phyloP scores from a whole-genome alignment of 2,329 filamentous ascomycete species.

The Dactylellina parvicollis region DNA sequence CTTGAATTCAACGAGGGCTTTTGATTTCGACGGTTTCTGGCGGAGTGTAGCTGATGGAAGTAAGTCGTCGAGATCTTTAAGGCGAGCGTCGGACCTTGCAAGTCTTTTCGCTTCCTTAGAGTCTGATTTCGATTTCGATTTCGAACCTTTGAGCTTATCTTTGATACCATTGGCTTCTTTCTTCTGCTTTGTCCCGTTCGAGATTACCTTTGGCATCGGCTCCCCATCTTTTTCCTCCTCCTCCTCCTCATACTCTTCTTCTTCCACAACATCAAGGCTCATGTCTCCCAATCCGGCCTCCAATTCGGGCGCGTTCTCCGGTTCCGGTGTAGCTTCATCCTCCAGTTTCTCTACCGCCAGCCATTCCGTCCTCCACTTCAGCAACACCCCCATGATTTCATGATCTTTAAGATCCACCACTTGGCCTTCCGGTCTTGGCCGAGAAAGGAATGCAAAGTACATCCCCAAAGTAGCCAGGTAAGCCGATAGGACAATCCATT shows the following conservation, averaged over 20 bases:
- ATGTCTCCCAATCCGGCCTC: conserved; percentile 58
- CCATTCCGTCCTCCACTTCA: conserved; percentile 85
- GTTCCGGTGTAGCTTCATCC: conserved; percentile 60
- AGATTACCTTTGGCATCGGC: conserved; percentile 32
- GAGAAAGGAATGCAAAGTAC: conserved; percentile 88
- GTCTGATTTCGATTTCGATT: conserved; percentile 64
- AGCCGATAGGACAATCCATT: conserved; percentile 81
- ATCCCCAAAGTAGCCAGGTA: conserved; percentile 88
- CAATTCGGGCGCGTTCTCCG: conserved; percentile 8
- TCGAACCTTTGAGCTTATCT: conserved; percentile 65
- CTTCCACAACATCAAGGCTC: conserved; percentile 61
- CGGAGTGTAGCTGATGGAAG: conserved; percentile 24
- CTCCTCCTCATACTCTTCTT: conserved; percentile 58
- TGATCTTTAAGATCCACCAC: conserved; percentile 83
- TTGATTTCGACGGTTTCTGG: conserved; percentile 56
- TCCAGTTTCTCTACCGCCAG: conserved; percentile 74
- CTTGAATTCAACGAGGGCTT: conserved; percentile 61
- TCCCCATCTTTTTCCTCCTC: conserved; percentile 58
- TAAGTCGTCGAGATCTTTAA: conserved; percentile 45
- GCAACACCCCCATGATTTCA: conserved; percentile 84
- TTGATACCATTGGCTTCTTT: conserved; percentile 61
- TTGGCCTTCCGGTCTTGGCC: conserved; percentile 37
- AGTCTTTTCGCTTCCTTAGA: conserved; percentile 58
- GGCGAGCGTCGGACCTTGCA: conserved; percentile 37
- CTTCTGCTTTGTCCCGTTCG: conserved; percentile 1